Conservation (phyloP, 139 green algal genomes). For the Choricystis sp. region DNA sequence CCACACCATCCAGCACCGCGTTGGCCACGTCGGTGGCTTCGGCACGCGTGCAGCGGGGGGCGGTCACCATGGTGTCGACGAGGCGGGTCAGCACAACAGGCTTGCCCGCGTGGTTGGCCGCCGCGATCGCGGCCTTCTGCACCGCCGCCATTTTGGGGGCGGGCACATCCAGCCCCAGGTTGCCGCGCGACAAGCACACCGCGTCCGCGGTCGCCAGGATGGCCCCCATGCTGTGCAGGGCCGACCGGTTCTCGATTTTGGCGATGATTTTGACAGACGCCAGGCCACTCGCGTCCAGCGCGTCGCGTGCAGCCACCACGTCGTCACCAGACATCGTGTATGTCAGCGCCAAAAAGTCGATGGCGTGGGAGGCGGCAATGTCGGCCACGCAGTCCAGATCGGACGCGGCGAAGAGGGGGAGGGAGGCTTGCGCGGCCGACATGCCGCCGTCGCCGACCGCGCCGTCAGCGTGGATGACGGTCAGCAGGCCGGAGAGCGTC, state of each 20-base stretch:
- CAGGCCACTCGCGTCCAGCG: constrained; percentile 49
- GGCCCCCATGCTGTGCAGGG: constrained; percentile 50
- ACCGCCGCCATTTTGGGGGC: constrained; percentile 76
- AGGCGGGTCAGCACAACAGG: constrained; percentile 71
- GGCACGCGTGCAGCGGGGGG: constrained; percentile 65
- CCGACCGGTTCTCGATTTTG: constrained; percentile 60
- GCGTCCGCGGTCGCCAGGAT: constrained; percentile 61
- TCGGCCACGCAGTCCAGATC: constrained; percentile 47
- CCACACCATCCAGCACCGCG: constrained; percentile 74
- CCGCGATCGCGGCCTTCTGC: constrained; percentile 36
- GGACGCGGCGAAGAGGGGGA: constrained; percentile 53
- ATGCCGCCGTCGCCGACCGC: constrained; percentile 23
- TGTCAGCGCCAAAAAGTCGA: constrained; percentile 49
- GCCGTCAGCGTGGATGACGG: constrained; percentile 77
- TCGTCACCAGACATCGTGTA: constrained; percentile 45
- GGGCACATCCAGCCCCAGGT: constrained; percentile 71
- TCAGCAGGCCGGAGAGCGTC: constrained; percentile 72
- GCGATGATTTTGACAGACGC: constrained; percentile 58
- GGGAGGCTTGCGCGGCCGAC: constrained; percentile 62
- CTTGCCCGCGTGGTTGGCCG: constrained; percentile 78
- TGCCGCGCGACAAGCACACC: constrained; percentile 74
- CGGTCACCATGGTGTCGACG: constrained; percentile 75
- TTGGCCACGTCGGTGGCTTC: constrained; percentile 84
- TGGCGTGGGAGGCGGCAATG: constrained; percentile 25
- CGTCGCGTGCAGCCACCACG: constrained; percentile 46